Base-by-base conservation (phyloP, 2,329 filamentous ascomycete genomes). In the Arachnopeziza araneosa region DNA sequence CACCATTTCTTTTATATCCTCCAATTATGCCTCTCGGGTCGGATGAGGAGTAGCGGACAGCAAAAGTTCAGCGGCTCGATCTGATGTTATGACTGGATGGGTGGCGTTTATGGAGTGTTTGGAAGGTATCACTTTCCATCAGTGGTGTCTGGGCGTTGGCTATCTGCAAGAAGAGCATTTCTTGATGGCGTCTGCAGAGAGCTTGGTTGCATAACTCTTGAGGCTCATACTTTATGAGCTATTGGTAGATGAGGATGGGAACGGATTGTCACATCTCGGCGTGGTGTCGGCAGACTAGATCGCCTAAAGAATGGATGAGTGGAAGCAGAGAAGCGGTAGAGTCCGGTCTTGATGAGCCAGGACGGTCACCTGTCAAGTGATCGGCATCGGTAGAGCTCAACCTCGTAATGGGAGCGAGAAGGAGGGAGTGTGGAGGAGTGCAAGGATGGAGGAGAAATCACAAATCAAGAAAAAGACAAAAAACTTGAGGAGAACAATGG, bases 1-100 rank as follows among this genome's bases (percentile, higher is more conserved):
- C 68, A 71, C 2, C 60, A 69, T 67, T 69, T 63, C 57, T 44
- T 68, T 71, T 66, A 58, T 59, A 61, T 64, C 62, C 63, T 65
- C 56, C 49, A 60, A 64, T 57, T 59, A 65, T 61, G 58, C 55
- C 60, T 66, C 61, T 67, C 62, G 63, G 56, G 65, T 70, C 66
- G 64, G 65, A 67, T 63, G 63, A 66, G 36, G 36, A 63, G 65
- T 61, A 64, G 65, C 66, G 63, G 68, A 64, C 64, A 67, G 61
- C 66, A 70, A 71, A 71, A 69, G 66, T 70, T 70, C 69, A 68
- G 68, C 67, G 66, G 56, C 64, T 68, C 61, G 57, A 69, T 67
- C 65, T 67, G 69, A 68, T 66, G 67, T 68, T 63, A 72, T 62
- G 68, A 68, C 67, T 65, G 66, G 66, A 63, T 67, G 65, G 66